These are phyloP conservation scores for Peziza echinospora DNA, from an alignment of 495 filamentous ascomycete genomes.

Conservation along the genomic window DNA sequence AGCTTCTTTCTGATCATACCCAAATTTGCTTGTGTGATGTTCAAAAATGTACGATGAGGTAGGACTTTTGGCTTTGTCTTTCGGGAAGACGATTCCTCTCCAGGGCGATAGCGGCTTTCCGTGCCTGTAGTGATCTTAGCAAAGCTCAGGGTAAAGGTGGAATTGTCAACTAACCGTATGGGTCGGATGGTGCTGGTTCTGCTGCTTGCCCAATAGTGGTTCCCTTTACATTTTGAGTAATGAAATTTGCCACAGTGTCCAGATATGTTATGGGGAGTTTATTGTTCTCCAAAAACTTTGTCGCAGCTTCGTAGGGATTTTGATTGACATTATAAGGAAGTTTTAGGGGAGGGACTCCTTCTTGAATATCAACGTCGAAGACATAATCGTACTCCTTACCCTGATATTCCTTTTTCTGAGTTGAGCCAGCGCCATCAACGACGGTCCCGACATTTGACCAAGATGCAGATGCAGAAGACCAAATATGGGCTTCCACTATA, in stretches of 20 bases:
- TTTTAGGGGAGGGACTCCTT: constrained; percentile 83
- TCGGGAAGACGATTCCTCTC: constrained; percentile 27
- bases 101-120: constrained; percentile 58
- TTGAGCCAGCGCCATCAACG: constrained; percentile 65
- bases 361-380: constrained; percentile 94
- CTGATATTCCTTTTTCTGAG: constrained; percentile 37
- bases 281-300: constrained; percentile 78
- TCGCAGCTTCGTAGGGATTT: constrained; percentile 81
- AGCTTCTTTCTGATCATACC: constrained; percentile 53
- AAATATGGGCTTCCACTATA: constrained; percentile 59
- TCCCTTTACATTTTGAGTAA: constrained; percentile 70
- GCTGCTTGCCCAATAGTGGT: constrained; percentile 41
- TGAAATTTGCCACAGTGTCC: constrained; percentile 87
- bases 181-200: constrained; percentile 31
- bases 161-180: not conserved
- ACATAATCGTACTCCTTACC: constrained; percentile 94
- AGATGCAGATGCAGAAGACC: constrained; percentile 41
- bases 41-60: constrained; percentile 70
- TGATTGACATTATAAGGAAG: constrained; percentile 81
- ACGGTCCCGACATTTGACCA: constrained; percentile 88
- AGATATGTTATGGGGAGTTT: constrained; percentile 76
- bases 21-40: constrained; percentile 36
- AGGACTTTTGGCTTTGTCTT: constrained; percentile 43
- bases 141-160: not conserved
- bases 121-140: constrained; percentile 24